These are phyloP conservation scores for Avena insularis DNA, from an alignment of 176 grass and related monocot species.

Conservation along the genomic window DNA sequence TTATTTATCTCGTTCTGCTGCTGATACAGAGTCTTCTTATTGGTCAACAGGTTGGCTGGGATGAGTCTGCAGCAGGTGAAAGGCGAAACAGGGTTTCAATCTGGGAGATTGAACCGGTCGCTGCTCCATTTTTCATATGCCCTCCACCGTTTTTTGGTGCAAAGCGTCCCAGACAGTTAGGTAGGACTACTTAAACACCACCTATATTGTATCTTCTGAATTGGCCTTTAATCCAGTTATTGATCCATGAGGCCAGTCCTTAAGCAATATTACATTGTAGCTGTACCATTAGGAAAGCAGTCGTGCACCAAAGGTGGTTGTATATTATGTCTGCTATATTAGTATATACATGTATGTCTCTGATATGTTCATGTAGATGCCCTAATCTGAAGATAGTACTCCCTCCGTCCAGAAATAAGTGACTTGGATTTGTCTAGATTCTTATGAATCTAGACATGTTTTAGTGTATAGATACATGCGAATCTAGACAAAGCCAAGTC, in stretches of 20 bases:
- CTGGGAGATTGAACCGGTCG: slow-evolving; percentile 82
- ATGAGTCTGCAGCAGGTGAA: slow-evolving; percentile 82
- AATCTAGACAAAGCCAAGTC: no score
- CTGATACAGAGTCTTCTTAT: slow-evolving; percentile 12
- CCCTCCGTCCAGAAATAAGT: no score
- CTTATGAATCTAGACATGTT: no score
- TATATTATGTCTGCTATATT: background rate
- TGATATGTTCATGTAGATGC: background rate
- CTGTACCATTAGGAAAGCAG: background rate
- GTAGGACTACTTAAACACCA: slow-evolving; percentile 34
- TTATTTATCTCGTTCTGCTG: background rate
- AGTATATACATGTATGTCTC: background rate
- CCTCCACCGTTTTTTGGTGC: slow-evolving; percentile 78
- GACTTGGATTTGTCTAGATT: no score
- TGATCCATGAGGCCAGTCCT: background rate
- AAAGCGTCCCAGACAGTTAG: slow-evolving; percentile 70
- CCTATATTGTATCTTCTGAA: slow-evolving; percentile 2
- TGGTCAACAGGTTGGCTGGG: slow-evolving; percentile 78
- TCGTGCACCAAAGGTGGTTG: background rate
- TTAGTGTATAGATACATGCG: no score
- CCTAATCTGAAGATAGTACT: slow-evolving; percentile 8
- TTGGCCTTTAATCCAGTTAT: background rate
- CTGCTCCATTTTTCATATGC: slow-evolving; percentile 86
- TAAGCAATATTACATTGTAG: background rate
- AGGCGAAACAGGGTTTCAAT: slow-evolving; percentile 78